Evolutionary conservation across 108 stramenopile genomes (phyloP).

Genomic region (Seminavis robusta): DNA sequence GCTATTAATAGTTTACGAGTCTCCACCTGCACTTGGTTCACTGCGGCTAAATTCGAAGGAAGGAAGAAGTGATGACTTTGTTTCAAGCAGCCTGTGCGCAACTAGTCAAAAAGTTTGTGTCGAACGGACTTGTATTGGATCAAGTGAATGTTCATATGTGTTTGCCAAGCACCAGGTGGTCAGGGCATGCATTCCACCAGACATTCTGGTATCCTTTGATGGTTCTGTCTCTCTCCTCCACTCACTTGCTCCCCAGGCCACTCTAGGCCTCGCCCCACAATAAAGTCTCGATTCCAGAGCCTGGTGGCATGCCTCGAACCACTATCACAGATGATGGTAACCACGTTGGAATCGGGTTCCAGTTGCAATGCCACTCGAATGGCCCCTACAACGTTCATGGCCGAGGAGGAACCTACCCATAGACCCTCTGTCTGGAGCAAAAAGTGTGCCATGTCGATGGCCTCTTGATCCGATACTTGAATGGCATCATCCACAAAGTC

Average conservation of each 20-base stretch:
- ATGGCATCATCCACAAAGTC: slow-evolving; percentile 63
- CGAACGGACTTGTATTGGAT: too few species aligned
- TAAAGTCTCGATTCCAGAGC: slow-evolving; percentile 88
- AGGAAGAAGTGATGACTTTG: too few species aligned
- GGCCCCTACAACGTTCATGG: slow-evolving; percentile 95
- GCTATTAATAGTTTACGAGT: too few species aligned
- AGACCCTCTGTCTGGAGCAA: slow-evolving; percentile 86
- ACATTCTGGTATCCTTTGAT: too few species aligned
- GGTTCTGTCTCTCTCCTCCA: too few species aligned
- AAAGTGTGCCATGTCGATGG: slow-evolving; percentile 93
- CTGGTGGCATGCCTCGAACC: slow-evolving; percentile 84
- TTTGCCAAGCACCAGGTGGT: too few species aligned
- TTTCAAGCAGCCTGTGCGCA: too few species aligned
- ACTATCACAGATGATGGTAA: slow-evolving; percentile 91
- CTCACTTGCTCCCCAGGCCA: slow-evolving; percentile 88
- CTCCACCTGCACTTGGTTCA: too few species aligned
- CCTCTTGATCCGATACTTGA: slow-evolving; percentile 83
- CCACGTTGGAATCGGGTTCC: slow-evolving; percentile 57
- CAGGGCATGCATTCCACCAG: too few species aligned
- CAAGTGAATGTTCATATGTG: too few species aligned
- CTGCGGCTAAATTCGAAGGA: too few species aligned
- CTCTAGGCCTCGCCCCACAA: slow-evolving; percentile 57
- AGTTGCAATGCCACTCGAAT: slow-evolving; percentile 56
- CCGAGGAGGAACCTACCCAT: slow-evolving; percentile 92
- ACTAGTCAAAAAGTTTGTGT: too few species aligned